A percentile compares a stretch with the other conserved stretches of the same genome.
Conservation (phyloP, 495 filamentous ascomycete species). For the Aspergillus egyptiacus region DNA sequence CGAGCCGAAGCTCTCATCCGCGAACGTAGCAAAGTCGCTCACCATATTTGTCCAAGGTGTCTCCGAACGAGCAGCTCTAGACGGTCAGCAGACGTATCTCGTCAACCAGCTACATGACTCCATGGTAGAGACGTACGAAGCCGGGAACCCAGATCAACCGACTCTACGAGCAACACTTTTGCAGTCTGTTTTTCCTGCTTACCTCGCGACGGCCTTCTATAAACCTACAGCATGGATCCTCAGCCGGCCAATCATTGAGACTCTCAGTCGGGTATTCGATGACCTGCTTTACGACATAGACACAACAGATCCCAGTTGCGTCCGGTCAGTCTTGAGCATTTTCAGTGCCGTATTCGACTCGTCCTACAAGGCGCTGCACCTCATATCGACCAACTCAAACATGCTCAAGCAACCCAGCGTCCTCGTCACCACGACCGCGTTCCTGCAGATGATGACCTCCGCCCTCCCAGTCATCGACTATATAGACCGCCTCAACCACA, state of each 20-base stretch:
- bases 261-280: constrained; percentile 38
- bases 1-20: constrained; percentile 49
- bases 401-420: constrained; percentile 35
- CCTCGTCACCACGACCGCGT: constrained; percentile 33
- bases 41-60: constrained; percentile 59
- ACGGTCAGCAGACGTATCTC: constrained; percentile 55
- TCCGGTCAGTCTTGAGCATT: constrained; percentile 38
- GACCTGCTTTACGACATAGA: constrained; percentile 47
- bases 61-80: constrained; percentile 55
- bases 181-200: constrained; percentile 58
- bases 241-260: constrained; percentile 49
- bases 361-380: constrained; percentile 32
- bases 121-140: constrained; percentile 47
- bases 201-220: constrained; percentile 48
- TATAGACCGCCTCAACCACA: constrained; percentile 29
- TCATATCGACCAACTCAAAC: constrained; percentile 24
- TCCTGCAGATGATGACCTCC: constrained; percentile 43
- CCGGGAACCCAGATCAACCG: constrained; percentile 34
- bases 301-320: constrained; percentile 37
- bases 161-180: constrained; percentile 55
- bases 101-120: constrained; percentile 52
- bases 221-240: constrained; percentile 54
- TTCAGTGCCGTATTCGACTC: constrained; percentile 40
- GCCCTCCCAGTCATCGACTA: constrained; percentile 49
- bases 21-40: constrained; percentile 50